Evolutionary conservation across 2,329 filamentous ascomycete species (phyloP), one percentile per base, ranked within the genome.

Genomic region (Pseudogymnoascus sp.): DNA sequence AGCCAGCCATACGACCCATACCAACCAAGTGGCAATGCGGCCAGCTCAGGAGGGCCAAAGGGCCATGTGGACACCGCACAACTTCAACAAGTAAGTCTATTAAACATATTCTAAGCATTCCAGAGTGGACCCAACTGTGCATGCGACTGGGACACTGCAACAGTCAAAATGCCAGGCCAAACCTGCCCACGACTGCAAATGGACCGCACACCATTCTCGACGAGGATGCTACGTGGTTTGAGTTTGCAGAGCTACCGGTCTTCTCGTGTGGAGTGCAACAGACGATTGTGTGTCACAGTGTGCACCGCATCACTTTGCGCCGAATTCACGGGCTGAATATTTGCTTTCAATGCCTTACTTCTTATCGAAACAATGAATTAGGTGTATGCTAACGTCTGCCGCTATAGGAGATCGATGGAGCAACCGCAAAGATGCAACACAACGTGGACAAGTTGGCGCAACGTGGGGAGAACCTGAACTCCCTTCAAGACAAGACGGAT

Each of bases 381-480:
- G 18, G 28, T 35, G 47, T 18, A n/a, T 35, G 28, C 47, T 54
- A 54, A 54, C n/a, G 28, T 33, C 9, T 33, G n/a, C 28, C 6
- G 14, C 47, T 20, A 28, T 74, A 99, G 94, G 89, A 97, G 95
- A 96, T 99, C 77, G 89, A 97, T 75, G 90, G 92, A 73, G 96
- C 93, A 59, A 91, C 97, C 70, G 88, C 88, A 73, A 90, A 94
- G 68, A 97, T 99, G 93, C 86, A 89, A 71, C 88, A 96, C 75
- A 99, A 99, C 80, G 95, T 99, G 81, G 92, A 92, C 81, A 95
- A 94, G 78, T 90, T 96, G 65, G 92, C 90, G 43, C 87, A 97
- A 77, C 92, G 94, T 82, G 94, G 94, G 73, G 89, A 92, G 72
- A 85, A 87, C 69, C 84, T 97, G 64, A 90, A 96, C 75, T 86